Evolutionary conservation across 2,329 filamentous ascomycete species (phyloP), one percentile per base, ranked within the genome.

Genomic region (Cadophora malorum): DNA sequence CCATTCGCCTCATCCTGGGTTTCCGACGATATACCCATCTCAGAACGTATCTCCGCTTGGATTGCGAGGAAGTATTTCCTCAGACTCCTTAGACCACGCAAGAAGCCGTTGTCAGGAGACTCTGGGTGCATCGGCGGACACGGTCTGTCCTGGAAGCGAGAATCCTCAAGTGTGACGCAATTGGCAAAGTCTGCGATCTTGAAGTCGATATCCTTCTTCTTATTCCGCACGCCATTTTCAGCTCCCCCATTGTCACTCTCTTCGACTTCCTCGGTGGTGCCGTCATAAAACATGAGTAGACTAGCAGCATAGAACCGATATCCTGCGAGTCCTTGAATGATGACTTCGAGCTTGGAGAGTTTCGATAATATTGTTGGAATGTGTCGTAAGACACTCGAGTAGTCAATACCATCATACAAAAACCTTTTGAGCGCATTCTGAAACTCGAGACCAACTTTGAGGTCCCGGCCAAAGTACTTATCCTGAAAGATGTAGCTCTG

Each of bases 161-260:
- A 80, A 75, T 97, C 94, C 72, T 96, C 91, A 4, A 93, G 92
- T 0, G 94, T 98, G 45, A 98, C 90, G 76, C 95, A 97, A 78
- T 99, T 99, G 71, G 96, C 96, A 81, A 99, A 99, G 79, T 99
- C 96, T 67, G 97, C 95, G 79, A 99, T 96, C 80, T 97, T 97
- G 81, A 99, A 90, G 79, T 97, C 92, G 76, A 97, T 94, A 72
- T 90, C 85, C 58, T 83, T 82, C 68, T 69, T 65, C 12, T 65
- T 70, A 14, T 61, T 71, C 60, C 74, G 67, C 68, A 74, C 63
- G 58, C 85, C 83, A 56, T 78, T 81, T 65, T 79, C 78, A 14
- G 75, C 76, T 21, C 82, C 80, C 10, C 67, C 72, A 56, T 75
- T 76, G 33, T 78, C 79, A 19, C 75, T 76, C 83, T 86, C 76